Conservation (phyloP, 495 filamentous ascomycete genomes). For the Penicillium turbatum region DNA sequence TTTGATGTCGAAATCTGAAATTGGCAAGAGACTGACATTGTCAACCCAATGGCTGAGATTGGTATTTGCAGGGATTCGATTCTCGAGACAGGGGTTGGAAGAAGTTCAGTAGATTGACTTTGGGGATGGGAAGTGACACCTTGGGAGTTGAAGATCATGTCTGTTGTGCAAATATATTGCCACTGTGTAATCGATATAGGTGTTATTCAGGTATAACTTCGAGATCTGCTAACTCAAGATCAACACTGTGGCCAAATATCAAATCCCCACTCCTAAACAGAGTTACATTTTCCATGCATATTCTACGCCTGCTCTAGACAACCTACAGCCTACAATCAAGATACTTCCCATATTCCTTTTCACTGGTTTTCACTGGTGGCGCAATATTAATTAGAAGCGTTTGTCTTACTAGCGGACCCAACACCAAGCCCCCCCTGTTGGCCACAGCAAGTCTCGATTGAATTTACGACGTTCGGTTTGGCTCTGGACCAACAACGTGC, state of each 20-base stretch:
- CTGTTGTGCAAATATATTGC: background rate
- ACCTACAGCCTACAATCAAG: background rate
- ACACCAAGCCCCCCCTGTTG: background rate
- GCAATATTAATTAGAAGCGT: background rate
- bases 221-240: too few relatives aligned
- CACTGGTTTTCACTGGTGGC: background rate
- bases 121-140: background rate
- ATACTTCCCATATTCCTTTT: background rate
- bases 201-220: too few relatives aligned
- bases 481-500: background rate
- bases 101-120: background rate
- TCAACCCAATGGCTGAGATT: background rate
- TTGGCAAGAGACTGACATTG: background rate
- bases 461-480: background rate
- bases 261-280: background rate
- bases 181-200: too few relatives aligned
- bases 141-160: background rate
- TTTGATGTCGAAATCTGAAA: slow-evolving; percentile 2
- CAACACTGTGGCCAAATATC: too few relatives aligned
- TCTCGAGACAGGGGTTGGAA: slow-evolving; percentile 21
- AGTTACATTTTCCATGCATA: slow-evolving; percentile 44
- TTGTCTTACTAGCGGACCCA: slow-evolving; percentile 1
- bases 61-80: slow-evolving; percentile 16
- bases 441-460: background rate
- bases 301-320: slow-evolving; percentile 40